Evolutionary conservation across 441 rosid species (phyloP).

Genomic region (Aquilaria agallochum): DNA sequence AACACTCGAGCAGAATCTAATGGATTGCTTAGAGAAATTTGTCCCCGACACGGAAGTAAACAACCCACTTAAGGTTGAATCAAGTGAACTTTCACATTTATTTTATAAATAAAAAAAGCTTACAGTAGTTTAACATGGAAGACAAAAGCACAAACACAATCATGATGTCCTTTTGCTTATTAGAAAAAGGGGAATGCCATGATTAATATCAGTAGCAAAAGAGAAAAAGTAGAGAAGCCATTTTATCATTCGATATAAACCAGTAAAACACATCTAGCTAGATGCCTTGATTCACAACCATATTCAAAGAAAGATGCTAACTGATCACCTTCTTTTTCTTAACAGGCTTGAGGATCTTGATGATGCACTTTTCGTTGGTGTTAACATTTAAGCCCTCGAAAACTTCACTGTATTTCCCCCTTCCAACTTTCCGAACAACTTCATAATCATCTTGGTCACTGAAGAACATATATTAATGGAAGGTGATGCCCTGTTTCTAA

Average conservation of each 20-base stretch:
- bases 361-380: slow-evolving; percentile 74
- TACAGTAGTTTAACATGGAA: no score
- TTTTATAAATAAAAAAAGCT: no score
- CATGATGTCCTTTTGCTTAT: no score
- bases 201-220: no score
- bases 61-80: not conserved
- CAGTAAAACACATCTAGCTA: not conserved
- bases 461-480: slow-evolving; percentile 7
- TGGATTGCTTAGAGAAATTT: slow-evolving; percentile 1
- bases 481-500: no score
- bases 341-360: slow-evolving; percentile 97
- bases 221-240: not conserved
- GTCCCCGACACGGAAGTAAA: not conserved
- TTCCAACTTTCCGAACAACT: slow-evolving; percentile 90
- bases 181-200: no score
- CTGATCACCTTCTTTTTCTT: slow-evolving; percentile 84
- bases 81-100: not conserved
- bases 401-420: slow-evolving; percentile 95
- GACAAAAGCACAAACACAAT: no score
- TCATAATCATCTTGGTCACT: slow-evolving; percentile 94
- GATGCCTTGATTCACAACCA: not conserved
- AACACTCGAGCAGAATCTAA: not conserved
- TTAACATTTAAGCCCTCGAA: slow-evolving; percentile 85
- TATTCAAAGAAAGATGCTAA: slow-evolving; percentile 6
- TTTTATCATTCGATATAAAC: not conserved